Evolutionary conservation across 768 basidiomycete species (phyloP), one percentile per base, ranked within the genome.

Genomic region (Pleurotus ostreatus): DNA sequence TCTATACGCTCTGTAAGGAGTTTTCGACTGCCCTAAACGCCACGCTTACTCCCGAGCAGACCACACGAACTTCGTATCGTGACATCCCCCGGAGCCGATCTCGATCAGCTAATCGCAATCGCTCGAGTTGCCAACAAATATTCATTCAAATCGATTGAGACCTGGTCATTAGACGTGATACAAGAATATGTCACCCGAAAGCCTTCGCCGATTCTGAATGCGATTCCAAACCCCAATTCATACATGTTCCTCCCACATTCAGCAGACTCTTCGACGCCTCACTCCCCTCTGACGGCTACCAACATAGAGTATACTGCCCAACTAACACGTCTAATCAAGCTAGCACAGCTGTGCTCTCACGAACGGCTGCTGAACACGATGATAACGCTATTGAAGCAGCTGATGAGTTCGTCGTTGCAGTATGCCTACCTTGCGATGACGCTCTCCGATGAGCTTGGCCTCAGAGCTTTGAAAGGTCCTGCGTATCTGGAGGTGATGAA

Each of bases 401-500:
- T 88, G 54, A 88, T 89, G 84, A 69, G 71, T 40, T 70, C 69
- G 26, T 87, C 85, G 9, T 68, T 85, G 46, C 81, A 82, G 58
- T 87, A 87, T 63, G 85, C 87, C 4, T 85, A 86, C 64, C 74
- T 88, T 47, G 86, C 86, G 2, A 86, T 90, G 84, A 77, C 78
- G 5, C 78, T 90, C 20, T 82, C 85, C 2, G 88, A 90, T 62
- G 88, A 90, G 57, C 76, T 89, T 25, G 71, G 83, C 61, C 71
- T 90, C 49, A 74, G 80, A 38, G 69, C 74, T 1, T 71, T 90
- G 40, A 77, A 82, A 38, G 87, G 88, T 26, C 73, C 77, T 1
- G 86, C 85, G 40, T 90, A 89, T 68, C 73, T 88, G 55, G 85
- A 86, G 66, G 82, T 88, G n/a, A 83, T 89, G 79, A 83, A 83